Conservation (phyloP, 257 asterid species). For the Paraleonurus japonicus region DNA sequence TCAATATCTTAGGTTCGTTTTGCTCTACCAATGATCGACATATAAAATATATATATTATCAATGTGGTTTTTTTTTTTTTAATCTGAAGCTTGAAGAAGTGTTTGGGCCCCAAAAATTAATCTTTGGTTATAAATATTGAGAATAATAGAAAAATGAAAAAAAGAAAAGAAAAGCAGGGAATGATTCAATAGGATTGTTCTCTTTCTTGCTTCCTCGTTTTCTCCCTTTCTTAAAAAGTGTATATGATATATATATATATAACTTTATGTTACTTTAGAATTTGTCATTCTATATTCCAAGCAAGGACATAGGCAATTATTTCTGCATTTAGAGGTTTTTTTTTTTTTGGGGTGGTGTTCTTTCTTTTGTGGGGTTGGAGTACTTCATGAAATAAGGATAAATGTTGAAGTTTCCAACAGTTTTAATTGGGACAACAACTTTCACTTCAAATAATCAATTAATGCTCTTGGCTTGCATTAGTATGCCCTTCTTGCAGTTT, state of each 20-base stretch:
- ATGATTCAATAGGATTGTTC: neutral
- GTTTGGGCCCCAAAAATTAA: neutral
- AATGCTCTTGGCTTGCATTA: too few species aligned
- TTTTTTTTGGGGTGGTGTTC: too few species aligned
- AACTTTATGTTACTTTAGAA: too few species aligned
- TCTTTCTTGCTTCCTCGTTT: neutral
- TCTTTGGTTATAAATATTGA: neutral
- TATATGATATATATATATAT: too few species aligned
- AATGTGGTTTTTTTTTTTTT: neutral
- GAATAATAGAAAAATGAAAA: neutral
- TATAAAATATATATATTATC: too few species aligned
- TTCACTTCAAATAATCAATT: too few species aligned
- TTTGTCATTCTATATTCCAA: neutral
- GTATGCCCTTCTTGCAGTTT: too few species aligned
- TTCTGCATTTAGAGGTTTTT: conserved; percentile 19
- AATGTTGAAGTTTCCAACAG: too few species aligned
- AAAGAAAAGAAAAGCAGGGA: neutral
- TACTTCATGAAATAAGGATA: neutral
- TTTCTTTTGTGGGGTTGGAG: neutral
- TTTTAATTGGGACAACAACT: too few species aligned
- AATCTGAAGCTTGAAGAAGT: neutral
- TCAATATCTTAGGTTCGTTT: neutral
- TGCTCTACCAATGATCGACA: neutral
- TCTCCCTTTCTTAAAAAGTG: too few species aligned
- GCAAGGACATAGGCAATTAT: neutral